Conservation (phyloP, 2,329 filamentous ascomycete genomes). For the Epichloe elymi region DNA sequence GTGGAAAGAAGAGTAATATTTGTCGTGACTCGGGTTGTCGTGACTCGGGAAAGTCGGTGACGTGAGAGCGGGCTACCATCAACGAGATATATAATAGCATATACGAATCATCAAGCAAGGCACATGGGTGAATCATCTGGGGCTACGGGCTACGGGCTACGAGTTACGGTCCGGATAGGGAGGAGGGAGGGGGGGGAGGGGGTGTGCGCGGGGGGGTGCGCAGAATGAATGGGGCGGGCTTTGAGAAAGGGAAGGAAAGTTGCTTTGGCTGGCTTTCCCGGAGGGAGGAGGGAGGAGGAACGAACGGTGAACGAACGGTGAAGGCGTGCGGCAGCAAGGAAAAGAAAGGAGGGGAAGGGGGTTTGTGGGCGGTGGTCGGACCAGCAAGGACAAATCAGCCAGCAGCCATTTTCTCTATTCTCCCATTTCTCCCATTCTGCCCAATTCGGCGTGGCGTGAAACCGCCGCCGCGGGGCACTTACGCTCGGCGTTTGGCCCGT, state of each 20-base stretch:
- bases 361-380: neutral
- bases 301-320: neutral
- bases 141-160: neutral
- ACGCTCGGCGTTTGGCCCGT: neutral
- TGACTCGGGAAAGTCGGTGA: neutral
- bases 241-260: neutral
- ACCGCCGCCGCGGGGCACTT: neutral
- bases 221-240: neutral
- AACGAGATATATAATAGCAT: constrained; percentile 12
- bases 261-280: constrained; percentile 2
- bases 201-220: neutral
- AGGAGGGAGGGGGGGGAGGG: no score
- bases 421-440: neutral
- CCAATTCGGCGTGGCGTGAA: neutral
- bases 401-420: neutral
- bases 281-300: neutral
- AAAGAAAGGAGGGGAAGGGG: neutral
- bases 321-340: neutral
- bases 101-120: constrained; percentile 10
- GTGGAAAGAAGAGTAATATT: neutral
- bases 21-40: constrained; percentile 1
- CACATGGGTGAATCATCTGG: constrained; percentile 13
- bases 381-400: neutral
- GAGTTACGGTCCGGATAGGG: neutral
- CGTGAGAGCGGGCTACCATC: neutral